These are phyloP conservation scores for Rosa rugosa DNA, from an alignment of 306 rosid genomes.

Conservation along the genomic window DNA sequence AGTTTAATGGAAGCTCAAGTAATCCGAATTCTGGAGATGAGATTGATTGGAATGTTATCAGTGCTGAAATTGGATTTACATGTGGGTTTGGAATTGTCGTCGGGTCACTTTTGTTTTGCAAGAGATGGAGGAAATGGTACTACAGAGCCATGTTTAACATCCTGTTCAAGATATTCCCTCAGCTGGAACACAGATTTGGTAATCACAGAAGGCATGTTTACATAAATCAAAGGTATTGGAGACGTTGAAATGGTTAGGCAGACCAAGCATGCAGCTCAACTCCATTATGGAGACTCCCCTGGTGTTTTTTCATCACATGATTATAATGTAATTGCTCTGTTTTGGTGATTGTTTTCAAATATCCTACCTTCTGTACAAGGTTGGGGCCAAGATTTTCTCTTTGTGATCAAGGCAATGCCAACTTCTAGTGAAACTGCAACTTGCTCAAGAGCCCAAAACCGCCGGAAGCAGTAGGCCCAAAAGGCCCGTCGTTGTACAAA, in stretches of 20 bases:
- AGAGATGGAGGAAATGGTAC: constrained; percentile 5
- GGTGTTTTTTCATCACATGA: background rate
- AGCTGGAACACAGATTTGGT: background rate
- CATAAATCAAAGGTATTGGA: background rate
- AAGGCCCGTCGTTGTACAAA: too few species aligned
- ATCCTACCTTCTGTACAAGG: background rate
- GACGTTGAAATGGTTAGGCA: background rate
- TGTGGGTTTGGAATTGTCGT: background rate
- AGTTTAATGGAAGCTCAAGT: background rate
- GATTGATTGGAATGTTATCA: background rate
- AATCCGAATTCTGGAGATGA: background rate
- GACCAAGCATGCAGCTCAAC: background rate
- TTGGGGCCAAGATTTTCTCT: background rate
- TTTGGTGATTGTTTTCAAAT: background rate
- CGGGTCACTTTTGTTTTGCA: background rate
- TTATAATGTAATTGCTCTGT: too few species aligned
- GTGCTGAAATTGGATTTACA: constrained; percentile 4
- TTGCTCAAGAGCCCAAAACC: too few species aligned
- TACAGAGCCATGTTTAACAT: background rate
- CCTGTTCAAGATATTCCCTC: background rate
- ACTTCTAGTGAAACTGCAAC: too few species aligned
- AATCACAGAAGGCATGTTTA: background rate
- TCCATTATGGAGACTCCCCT: background rate
- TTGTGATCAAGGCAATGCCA: too few species aligned
- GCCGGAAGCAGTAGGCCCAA: too few species aligned